These are phyloP conservation scores for Jasminum sambac DNA, from an alignment of 257 asterid species.

Conservation along the genomic window DNA sequence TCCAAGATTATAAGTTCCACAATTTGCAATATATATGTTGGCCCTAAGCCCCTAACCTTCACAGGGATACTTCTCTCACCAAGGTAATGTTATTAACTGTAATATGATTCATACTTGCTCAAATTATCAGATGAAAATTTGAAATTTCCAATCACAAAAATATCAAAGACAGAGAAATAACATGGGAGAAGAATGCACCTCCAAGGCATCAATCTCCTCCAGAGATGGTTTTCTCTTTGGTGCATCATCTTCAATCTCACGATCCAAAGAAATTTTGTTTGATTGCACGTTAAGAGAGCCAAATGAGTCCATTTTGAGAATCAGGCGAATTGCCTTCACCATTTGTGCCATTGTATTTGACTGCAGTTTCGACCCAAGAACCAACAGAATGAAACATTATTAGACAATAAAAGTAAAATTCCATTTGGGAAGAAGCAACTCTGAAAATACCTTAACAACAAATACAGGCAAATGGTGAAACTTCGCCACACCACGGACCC, in stretches of 20 bases:
- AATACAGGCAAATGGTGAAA: constrained; percentile 80
- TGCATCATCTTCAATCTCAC: constrained; percentile 83
- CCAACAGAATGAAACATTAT: constrained; percentile 5
- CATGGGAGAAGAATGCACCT: constrained; percentile 44
- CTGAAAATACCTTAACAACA: constrained; percentile 70
- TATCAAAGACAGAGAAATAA: neutral
- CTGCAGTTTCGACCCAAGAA: constrained; percentile 41
- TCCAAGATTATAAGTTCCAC: neutral
- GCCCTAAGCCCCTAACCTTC: neutral
- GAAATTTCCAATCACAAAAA: neutral
- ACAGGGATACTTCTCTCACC: neutral
- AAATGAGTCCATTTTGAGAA: constrained; percentile 72
- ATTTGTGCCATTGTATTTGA: constrained; percentile 92
- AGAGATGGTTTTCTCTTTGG: constrained; percentile 82
- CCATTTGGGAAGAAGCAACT: constrained; percentile 9
- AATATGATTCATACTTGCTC: neutral
- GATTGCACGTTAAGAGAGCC: constrained; percentile 46
- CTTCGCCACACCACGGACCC: constrained; percentile 93
- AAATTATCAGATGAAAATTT: neutral
- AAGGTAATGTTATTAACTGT: neutral
- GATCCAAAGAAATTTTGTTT: constrained; percentile 42
- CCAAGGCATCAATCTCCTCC: constrained; percentile 98
- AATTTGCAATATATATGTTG: neutral
- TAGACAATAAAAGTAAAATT: constrained; percentile 1
- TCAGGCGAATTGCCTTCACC: constrained; percentile 92